phyloP scores from a whole-genome alignment of 2,329 filamentous ascomycete species.

The Aspergillus novoparasiticus region DNA sequence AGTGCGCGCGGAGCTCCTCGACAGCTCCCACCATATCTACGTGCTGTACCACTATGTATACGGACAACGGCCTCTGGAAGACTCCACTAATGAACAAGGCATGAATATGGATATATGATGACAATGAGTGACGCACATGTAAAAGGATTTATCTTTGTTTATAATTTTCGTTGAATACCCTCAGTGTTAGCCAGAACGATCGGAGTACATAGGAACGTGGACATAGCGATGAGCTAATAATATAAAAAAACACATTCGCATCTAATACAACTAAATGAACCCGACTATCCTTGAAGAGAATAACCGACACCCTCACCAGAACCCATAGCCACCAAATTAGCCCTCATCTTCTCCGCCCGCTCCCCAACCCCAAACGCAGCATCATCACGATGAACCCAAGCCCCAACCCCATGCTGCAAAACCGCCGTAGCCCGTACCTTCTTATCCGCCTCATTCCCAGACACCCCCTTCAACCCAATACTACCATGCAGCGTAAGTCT shows the following conservation, averaged over 20 bases:
- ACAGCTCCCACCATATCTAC: slow-evolving; percentile 31
- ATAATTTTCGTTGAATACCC: neutral
- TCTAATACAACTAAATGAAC: neutral
- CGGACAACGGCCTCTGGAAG: slow-evolving; percentile 31
- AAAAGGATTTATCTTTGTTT: slow-evolving; percentile 6
- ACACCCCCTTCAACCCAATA: slow-evolving; percentile 39
- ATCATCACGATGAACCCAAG: slow-evolving; percentile 47
- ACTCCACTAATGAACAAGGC: neutral
- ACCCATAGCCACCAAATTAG: slow-evolving; percentile 49
- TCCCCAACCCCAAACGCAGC: slow-evolving; percentile 41
- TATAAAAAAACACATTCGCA: neutral
- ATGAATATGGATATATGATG: slow-evolving; percentile 5
- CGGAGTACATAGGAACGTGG: neutral
- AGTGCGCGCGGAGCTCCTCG: slow-evolving; percentile 30
- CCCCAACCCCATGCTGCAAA: slow-evolving; percentile 50
- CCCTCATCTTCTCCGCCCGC: slow-evolving; percentile 47
- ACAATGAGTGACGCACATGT: slow-evolving; percentile 13
- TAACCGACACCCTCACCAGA: slow-evolving; percentile 48
- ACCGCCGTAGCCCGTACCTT: slow-evolving; percentile 47
- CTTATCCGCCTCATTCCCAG: slow-evolving; percentile 28
- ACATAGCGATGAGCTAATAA: neutral
- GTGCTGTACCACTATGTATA: slow-evolving; percentile 36
- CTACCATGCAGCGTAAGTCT: slow-evolving; percentile 48
- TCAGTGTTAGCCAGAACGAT: neutral
- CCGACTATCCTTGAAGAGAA: slow-evolving; percentile 42